Conservation (phyloP, 805 yeast species). For the Candida caryicola region DNA sequence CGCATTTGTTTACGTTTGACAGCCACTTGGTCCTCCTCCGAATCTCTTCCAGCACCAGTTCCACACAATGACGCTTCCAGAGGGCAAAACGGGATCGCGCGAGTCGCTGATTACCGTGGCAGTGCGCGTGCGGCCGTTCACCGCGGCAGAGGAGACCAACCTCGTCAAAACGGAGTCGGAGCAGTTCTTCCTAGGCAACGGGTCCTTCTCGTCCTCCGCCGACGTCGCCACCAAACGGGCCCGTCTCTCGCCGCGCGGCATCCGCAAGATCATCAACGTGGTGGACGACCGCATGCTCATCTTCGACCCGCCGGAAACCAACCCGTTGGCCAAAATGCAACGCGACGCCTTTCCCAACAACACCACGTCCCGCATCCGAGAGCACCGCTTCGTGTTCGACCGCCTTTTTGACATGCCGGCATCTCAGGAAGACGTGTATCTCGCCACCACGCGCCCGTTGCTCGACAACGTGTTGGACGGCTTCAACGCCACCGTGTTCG, state of each 20-base stretch:
- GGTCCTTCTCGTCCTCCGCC: slow-evolving; percentile 38
- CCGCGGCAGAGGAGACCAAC: slow-evolving; percentile 50
- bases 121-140: slow-evolving; percentile 84
- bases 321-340: slow-evolving; percentile 56
- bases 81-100: slow-evolving; percentile 3
- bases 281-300: slow-evolving; percentile 84
- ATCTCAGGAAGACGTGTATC: slow-evolving; percentile 65
- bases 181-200: slow-evolving; percentile 51
- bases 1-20: too few relatives aligned
- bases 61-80: too few relatives aligned
- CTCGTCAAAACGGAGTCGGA: slow-evolving; percentile 41
- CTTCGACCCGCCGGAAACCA: slow-evolving; percentile 78
- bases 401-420: slow-evolving; percentile 65
- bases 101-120: slow-evolving; percentile 72
- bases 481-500: slow-evolving; percentile 86
- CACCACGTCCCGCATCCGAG: slow-evolving; percentile 51
- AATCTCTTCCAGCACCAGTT: too few relatives aligned
- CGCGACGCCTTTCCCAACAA: slow-evolving; percentile 39
- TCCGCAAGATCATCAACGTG: slow-evolving; percentile 70
- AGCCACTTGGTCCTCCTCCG: too few relatives aligned
- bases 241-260: slow-evolving; percentile 42
- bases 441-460: slow-evolving; percentile 65
- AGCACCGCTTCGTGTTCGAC: slow-evolving; percentile 82
- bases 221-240: slow-evolving; percentile 14
- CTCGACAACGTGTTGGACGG: slow-evolving; percentile 79